Conservation (phyloP, 176 grass and related monocot genomes). For the Musa itinerans region DNA sequence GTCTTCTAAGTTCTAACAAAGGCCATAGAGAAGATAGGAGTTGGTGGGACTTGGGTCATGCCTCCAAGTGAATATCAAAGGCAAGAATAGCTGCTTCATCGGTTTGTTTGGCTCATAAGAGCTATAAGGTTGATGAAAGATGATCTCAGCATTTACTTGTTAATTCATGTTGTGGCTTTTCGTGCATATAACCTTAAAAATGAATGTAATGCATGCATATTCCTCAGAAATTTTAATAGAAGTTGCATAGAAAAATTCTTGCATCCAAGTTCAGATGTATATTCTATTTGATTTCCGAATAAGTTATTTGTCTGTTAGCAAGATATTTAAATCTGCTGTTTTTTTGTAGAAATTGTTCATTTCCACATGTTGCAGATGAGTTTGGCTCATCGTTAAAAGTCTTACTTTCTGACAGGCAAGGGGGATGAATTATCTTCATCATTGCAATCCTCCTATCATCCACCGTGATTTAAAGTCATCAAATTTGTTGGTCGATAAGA, state of each 20-base stretch:
- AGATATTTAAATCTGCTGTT: not conserved
- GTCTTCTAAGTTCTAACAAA: too few species aligned
- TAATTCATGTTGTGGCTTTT: not conserved
- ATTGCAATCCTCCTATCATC: constrained; percentile 74
- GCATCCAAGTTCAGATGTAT: not conserved
- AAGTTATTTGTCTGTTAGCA: not conserved
- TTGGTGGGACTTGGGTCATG: too few species aligned
- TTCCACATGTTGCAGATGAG: not conserved
- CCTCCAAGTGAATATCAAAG: too few species aligned
- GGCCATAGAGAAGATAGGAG: too few species aligned
- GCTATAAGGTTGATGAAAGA: too few species aligned
- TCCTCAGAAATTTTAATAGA: not conserved
- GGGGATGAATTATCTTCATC: constrained; percentile 99
- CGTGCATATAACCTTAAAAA: not conserved
- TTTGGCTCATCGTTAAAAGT: not conserved
- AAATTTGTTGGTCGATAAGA: constrained; percentile 96
- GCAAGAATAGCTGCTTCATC: too few species aligned
- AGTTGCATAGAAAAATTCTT: not conserved
- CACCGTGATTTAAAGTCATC: constrained; percentile 98
- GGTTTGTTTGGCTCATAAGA: too few species aligned
- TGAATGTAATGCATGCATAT: not conserved
- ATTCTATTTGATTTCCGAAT: not conserved
- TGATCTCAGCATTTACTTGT: too few species aligned
- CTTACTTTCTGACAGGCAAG: constrained; percentile 49
- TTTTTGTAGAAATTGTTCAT: not conserved